Conservation (phyloP, 2,329 filamentous ascomycete genomes). For the Ophiocordyceps robertsii region DNA sequence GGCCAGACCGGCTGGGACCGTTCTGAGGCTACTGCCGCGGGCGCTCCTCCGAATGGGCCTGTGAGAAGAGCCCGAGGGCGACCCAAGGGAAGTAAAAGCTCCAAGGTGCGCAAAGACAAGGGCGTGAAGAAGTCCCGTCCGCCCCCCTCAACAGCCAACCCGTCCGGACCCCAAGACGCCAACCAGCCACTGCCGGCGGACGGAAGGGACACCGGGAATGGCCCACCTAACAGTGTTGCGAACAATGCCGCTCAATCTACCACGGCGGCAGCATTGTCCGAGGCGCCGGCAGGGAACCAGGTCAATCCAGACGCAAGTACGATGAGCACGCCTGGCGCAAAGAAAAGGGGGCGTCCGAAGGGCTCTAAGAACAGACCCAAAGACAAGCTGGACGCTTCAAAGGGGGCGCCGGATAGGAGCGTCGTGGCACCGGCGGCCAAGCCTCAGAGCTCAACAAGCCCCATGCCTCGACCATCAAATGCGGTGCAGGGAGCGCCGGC, state of each 20-base stretch:
- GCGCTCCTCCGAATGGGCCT: conserved; percentile 1
- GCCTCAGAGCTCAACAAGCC: conserved; percentile 1
- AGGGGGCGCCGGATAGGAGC: not conserved
- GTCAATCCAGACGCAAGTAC: conserved; percentile 6
- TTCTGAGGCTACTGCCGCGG: not conserved
- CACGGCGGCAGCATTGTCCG: not conserved
- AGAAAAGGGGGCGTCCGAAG: conserved; percentile 27
- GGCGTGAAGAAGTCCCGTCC: conserved; percentile 30
- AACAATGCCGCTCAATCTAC: not conserved
- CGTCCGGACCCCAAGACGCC: conserved; percentile 1
- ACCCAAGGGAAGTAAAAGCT: conserved; percentile 38
- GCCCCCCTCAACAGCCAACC: conserved; percentile 1
- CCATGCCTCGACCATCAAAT: not conserved
- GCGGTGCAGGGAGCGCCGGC: not conserved
- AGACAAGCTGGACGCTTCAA: conserved; percentile 5
- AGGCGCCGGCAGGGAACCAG: conserved; percentile 1
- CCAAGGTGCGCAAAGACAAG: conserved; percentile 31
- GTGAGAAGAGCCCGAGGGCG: conserved; percentile 35
- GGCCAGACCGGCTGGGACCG: not conserved
- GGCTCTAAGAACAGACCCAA: conserved; percentile 31
- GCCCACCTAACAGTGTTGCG: not conserved
- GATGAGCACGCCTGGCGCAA: conserved; percentile 10
- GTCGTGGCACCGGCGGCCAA: not conserved
- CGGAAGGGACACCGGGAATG: not conserved
- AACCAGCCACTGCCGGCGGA: not conserved